These are phyloP conservation scores for Coemansia sp. DNA, from an alignment of 192 early-diverging fungal species.

Conservation along the genomic window DNA sequence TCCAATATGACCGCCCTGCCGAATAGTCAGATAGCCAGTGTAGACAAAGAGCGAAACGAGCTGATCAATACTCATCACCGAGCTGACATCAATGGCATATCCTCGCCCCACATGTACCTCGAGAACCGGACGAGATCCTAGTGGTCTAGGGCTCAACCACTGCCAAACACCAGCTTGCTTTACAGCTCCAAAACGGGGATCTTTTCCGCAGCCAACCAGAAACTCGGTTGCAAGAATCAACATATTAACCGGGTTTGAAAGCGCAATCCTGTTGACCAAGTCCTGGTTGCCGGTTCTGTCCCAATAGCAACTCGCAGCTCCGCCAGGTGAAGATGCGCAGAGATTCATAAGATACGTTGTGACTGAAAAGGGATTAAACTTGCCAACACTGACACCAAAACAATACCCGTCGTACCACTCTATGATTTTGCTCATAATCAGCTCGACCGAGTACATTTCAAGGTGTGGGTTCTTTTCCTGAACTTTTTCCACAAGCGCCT, in stretches of 20 bases:
- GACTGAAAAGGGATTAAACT: constrained; percentile 8
- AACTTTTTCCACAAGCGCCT: neutral
- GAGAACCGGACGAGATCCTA: neutral
- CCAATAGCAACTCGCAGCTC: constrained; percentile 3
- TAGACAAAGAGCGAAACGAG: constrained; percentile 18
- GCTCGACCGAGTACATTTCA: neutral
- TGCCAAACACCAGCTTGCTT: constrained; percentile 1
- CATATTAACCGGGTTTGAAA: neutral
- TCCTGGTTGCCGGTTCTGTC: neutral
- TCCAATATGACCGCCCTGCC: neutral
- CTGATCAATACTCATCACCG: neutral
- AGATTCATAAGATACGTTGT: neutral
- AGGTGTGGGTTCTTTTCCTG: neutral
- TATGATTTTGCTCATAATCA: neutral
- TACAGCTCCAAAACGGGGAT: neutral
- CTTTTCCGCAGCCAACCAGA: neutral
- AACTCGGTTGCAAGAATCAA: neutral
- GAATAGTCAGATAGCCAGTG: constrained; percentile 15
- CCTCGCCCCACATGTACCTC: neutral
- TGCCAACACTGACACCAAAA: neutral
- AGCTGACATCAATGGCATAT: neutral
- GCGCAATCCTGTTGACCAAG: neutral
- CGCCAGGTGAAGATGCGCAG: neutral
- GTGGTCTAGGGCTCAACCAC: neutral
- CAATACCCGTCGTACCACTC: constrained; percentile 19